phyloP scores from a whole-genome alignment of 1,139 yeast genomes.

The Blastobotrys buckinghamii region DNA sequence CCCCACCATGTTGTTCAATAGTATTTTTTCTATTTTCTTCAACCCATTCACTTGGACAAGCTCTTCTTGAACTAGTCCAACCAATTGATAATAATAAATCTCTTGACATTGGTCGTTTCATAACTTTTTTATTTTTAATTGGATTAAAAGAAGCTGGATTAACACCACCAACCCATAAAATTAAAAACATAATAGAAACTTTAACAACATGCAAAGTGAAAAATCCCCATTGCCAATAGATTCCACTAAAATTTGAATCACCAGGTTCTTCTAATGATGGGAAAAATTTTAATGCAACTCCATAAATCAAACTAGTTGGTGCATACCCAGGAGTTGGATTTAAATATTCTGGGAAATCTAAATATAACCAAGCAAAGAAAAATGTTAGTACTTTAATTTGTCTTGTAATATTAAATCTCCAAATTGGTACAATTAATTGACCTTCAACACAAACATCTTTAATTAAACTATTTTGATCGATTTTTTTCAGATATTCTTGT shows the following conservation, averaged over 20 bases:
- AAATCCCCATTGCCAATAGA: conserved; percentile 57
- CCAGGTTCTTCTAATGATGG: conserved; percentile 20
- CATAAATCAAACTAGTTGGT: conserved; percentile 58
- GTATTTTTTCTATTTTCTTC: conserved; percentile 61
- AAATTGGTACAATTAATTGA: conserved; percentile 76
- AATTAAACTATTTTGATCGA: conserved; percentile 37
- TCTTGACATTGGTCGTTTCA: conserved; percentile 37
- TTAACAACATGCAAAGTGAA: conserved; percentile 69
- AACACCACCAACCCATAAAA: conserved; percentile 63
- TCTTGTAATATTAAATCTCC: conserved; percentile 55
- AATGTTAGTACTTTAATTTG: conserved; percentile 42
- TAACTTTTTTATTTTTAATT: conserved; percentile 22
- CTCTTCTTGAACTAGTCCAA: conserved; percentile 88
- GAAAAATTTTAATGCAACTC: conserved; percentile 28
- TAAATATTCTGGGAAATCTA: conserved; percentile 83
- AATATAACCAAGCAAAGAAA: conserved; percentile 72
- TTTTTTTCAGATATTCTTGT: conserved; percentile 39
- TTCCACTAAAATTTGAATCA: conserved; percentile 33
- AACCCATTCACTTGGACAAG: conserved; percentile 63
- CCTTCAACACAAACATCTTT: conserved; percentile 75
- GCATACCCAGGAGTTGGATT: conserved; percentile 92
- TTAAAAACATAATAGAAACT: conserved; percentile 47
- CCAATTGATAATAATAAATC: conserved; percentile 66
- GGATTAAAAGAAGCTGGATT: conserved; percentile 65
- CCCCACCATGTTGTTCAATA: conserved; percentile 68